A percentile compares a stretch with the other conserved stretches of the same genome.
Evolutionary conservation across 805 yeast genomes (phyloP).

Genomic region (Metschnikowia lochheadii): DNA sequence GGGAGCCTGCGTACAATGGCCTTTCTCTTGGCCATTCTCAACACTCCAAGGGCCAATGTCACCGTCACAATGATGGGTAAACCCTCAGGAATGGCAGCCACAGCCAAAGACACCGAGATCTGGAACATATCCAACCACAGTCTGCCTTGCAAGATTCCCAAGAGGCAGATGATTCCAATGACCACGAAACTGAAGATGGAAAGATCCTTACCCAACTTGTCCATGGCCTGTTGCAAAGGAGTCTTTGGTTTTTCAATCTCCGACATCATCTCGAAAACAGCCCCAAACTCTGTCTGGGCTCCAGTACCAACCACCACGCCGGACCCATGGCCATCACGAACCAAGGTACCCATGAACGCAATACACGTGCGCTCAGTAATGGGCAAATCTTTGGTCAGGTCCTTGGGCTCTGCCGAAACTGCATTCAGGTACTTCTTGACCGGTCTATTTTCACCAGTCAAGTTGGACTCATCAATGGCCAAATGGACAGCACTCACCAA

Average conservation of each 20-base stretch:
- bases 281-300: slow-evolving; percentile 85
- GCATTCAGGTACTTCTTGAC: slow-evolving; percentile 60
- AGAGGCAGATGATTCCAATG: slow-evolving; percentile 85
- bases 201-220: slow-evolving; percentile 85
- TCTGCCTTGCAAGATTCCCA: slow-evolving; percentile 90
- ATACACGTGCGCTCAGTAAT: slow-evolving; percentile 69
- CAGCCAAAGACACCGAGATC: slow-evolving; percentile 94
- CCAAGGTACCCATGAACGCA: slow-evolving; percentile 97
- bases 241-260: slow-evolving; percentile 96
- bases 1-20: slow-evolving; percentile 95
- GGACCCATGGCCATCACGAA: slow-evolving; percentile 90
- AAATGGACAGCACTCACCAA: slow-evolving; percentile 74
- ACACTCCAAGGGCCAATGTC: slow-evolving; percentile 91
- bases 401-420: slow-evolving; percentile 22
- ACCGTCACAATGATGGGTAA: slow-evolving; percentile 97
- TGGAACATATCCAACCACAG: slow-evolving; percentile 98
- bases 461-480: slow-evolving; percentile 85
- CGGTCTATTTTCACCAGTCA: slow-evolving; percentile 94
- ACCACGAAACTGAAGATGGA: slow-evolving; percentile 80
- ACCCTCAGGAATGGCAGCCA: slow-evolving; percentile 99
- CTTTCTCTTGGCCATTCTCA: slow-evolving; percentile 90
- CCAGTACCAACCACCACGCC: slow-evolving; percentile 95
- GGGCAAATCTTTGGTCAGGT: slow-evolving; percentile 38
- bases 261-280: slow-evolving; percentile 92
- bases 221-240: slow-evolving; percentile 94